Evolutionary conservation across 495 filamentous ascomycete genomes (phyloP).

Genomic region (Echria macrotheca): DNA sequence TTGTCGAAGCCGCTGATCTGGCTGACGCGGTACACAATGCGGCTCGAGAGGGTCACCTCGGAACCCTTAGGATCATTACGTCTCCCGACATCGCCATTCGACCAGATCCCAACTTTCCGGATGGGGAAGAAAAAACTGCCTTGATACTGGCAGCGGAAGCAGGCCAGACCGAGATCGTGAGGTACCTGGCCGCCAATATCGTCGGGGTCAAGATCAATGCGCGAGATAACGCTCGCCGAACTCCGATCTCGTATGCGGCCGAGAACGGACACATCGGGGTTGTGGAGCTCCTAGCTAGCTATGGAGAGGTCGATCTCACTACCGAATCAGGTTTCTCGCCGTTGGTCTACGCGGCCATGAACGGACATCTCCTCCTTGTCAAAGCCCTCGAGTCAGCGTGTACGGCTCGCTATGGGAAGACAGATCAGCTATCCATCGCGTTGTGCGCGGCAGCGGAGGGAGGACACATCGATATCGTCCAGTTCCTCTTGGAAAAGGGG

Average conservation of each 20-base stretch:
- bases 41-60: neutral
- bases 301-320: neutral
- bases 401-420: too few relatives aligned
- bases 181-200: neutral
- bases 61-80: neutral
- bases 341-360: neutral
- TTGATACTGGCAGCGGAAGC: conserved; percentile 1
- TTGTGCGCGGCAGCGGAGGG: conserved; percentile 3
- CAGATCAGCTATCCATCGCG: neutral
- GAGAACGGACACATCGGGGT: conserved; percentile 1
- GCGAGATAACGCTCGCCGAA: neutral
- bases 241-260: conserved; percentile 1
- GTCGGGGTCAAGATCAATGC: neutral
- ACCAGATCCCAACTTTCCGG: neutral
- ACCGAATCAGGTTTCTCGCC: neutral
- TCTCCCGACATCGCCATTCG: neutral
- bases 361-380: conserved; percentile 3
- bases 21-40: neutral
- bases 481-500: neutral
- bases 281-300: neutral
- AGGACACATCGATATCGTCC: conserved; percentile 1
- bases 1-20: neutral
- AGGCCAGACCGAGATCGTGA: neutral
- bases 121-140: neutral
- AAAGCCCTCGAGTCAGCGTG: too few relatives aligned